Conservation (phyloP, 768 basidiomycete species). For the Kwoniella europaea region DNA sequence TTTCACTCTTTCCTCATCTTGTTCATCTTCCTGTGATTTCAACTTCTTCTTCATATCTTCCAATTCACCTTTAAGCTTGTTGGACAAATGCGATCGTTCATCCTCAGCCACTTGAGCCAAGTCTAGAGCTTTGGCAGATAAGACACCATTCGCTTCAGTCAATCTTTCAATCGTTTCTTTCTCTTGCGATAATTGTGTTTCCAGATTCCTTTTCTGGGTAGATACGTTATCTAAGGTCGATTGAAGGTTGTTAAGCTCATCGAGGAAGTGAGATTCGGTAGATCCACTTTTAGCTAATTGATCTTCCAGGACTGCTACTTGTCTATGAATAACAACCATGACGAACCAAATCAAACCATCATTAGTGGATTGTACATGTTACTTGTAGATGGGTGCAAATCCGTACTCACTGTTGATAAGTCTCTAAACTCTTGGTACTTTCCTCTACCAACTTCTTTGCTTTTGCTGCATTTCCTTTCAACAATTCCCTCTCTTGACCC, state of each 20-base stretch:
- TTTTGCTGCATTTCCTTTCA: conserved; percentile 89
- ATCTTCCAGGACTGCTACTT: conserved; percentile 56
- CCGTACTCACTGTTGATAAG: conserved; percentile 71
- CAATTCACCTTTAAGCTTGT: conserved; percentile 60
- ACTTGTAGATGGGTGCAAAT: not conserved
- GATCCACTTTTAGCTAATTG: conserved; percentile 47
- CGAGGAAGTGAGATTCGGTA: conserved; percentile 49
- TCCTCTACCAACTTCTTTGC: conserved; percentile 90
- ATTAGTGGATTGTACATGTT: not conserved
- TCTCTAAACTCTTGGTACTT: conserved; percentile 76
- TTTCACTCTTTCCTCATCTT: conserved; percentile 67
- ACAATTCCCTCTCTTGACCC: conserved; percentile 83
- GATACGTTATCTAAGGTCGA: conserved; percentile 40
- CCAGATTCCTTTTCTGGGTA: conserved; percentile 43
- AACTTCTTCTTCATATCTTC: conserved; percentile 71
- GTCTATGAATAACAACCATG: conserved; percentile 24
- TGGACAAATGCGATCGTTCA: conserved; percentile 64
- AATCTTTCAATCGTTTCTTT: conserved; percentile 77
- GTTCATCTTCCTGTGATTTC: conserved; percentile 66
- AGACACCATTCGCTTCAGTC: conserved; percentile 74
- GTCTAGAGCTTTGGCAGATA: conserved; percentile 73
- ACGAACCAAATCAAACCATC: not conserved
- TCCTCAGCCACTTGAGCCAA: conserved; percentile 70
- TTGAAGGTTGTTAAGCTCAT: conserved; percentile 53
- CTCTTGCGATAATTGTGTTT: conserved; percentile 63